Base-by-base conservation (phyloP, 495 filamentous ascomycete species). In the Neohortaea acidophila region DNA sequence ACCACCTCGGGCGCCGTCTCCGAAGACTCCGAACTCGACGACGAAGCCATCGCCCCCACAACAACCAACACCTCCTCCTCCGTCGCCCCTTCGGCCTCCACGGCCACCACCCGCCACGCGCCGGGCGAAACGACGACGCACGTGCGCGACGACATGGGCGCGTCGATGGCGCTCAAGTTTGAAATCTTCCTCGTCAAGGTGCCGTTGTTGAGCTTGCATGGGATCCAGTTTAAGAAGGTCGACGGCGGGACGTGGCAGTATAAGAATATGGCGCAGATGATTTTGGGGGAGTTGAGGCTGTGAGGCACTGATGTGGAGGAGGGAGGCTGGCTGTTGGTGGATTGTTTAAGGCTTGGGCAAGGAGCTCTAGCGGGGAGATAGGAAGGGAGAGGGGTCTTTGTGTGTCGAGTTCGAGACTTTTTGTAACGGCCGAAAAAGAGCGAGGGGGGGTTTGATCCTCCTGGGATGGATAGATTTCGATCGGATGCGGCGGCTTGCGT, bases 101-200 rank as follows among this genome's bases (percentile, higher is more conserved):
- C 21, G 23, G 25, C 28, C 18, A 11, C 19, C 28, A 29, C 37
- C 34, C 20, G 63, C 19, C 61, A 70, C 35, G 67, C 75, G 8
- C 66, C 79, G 6, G 82, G 82, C 2, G 82, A 87, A 54, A 91
- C 82, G 14, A 81, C 72, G 2, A 91, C 82, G 10, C 79, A 83
- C 37, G 82, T 92, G 5, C 81, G 91, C 52, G 85, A 72, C 45
- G 85, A 91, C 45, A 64, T 86, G 14, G 84, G 84, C 2, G 74
- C 72, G 23, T 81, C 72, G 47, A 69, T 91, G 65, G 68, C 81
- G 27, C 63, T 99, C 25, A 72, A 78, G 42, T 99, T 99, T 51
- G 89, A 99, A 54, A 94, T 97, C 38, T 72, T 96, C 45, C 85
- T 99, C 43, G 89, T 99, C 44, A 99, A 99, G 64, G 84, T 99